Percentiles rank a stretch among this genome's conserved stretches.
phyloP scores from a whole-genome alignment of 352 stramenopile species.

The Phytophthora ohioensis region DNA sequence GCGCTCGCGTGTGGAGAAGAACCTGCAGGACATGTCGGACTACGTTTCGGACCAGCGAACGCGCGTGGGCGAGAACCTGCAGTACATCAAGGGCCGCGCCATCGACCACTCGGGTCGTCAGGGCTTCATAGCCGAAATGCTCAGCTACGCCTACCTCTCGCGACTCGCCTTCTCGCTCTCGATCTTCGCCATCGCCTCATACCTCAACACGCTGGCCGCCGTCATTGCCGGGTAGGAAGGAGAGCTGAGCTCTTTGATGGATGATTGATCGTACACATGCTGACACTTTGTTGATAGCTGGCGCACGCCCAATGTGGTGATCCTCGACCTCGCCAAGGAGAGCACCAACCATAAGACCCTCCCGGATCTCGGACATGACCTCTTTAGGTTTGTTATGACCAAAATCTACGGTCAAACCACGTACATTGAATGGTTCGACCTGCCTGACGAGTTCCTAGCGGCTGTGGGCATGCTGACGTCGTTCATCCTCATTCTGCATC shows the following conservation, averaged over 20 bases:
- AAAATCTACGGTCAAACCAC: slow-evolving; percentile 86
- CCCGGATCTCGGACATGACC: slow-evolving; percentile 84
- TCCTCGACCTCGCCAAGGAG: slow-evolving; percentile 68
- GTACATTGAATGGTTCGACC: slow-evolving; percentile 88
- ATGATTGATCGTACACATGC: neutral
- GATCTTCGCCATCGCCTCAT: slow-evolving; percentile 80
- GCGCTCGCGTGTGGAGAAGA: slow-evolving; percentile 73
- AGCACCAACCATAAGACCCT: slow-evolving; percentile 79
- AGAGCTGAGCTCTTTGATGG: neutral
- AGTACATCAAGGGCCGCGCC: slow-evolving; percentile 74
- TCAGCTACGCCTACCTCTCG: slow-evolving; percentile 88
- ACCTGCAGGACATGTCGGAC: slow-evolving; percentile 80
- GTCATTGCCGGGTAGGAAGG: slow-evolving; percentile 69
- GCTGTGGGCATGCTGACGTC: slow-evolving; percentile 73
- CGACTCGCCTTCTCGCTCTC: slow-evolving; percentile 81
- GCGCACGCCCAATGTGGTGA: slow-evolving; percentile 87
- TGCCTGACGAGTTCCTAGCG: slow-evolving; percentile 86
- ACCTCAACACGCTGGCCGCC: slow-evolving; percentile 84
- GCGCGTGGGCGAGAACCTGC: slow-evolving; percentile 74
- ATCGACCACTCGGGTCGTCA: slow-evolving; percentile 81
- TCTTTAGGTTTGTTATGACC: slow-evolving; percentile 88
- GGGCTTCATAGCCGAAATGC: slow-evolving; percentile 89
- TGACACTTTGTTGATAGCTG: slow-evolving; percentile 50
- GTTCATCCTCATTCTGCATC: slow-evolving; percentile 78
- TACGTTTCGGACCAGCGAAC: slow-evolving; percentile 75